Base-by-base conservation (phyloP, 495 filamentous ascomycete genomes). In the Astrothelium macrocarpum region DNA sequence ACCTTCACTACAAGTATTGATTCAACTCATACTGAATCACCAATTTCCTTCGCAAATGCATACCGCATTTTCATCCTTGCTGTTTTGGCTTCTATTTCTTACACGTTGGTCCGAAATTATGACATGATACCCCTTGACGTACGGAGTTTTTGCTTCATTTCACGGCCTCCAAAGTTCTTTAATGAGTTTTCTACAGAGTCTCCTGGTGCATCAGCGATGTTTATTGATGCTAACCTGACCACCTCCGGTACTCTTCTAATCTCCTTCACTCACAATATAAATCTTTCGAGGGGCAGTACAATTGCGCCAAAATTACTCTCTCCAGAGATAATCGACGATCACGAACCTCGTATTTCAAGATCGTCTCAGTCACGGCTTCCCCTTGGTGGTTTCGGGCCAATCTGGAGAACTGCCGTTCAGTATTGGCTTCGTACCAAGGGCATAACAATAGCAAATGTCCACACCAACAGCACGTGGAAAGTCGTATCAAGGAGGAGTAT, bases 231-330 rank as follows among this genome's bases (percentile, higher is more conserved):
- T 25, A 9, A 36, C 7, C 59, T 60, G 26, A 20, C 59, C 9
- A 60, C 59, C 5, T 36, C 59, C n/a, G 59, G 59, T 23, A 39
- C 59, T 36, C 31, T 60, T n/a, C 32, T 60, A 12, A 36, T 60
- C n/a, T 36, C 31, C 5, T 60, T n/a, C 7, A 5, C 31, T 2
- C 31, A 36, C 16, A 31, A 29, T 34, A 59, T 29, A 29, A 4
- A 29, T 14, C 56, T 26, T 20, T 16, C 43, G 3, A 14, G 7
- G n/a, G 43, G 43, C 3, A 3, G 9, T n/a, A 26, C 9, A 12
- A 20, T 56, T 10, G 2, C 49, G 25, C 49, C 49, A 20, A 3
- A 29, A 28, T 9, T 25, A n/a, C 23, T 16, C 25, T 29, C 16
- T 25, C 20, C 12, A 20, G 25, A n/a, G 9, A 9, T 5, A 28